Conservation (phyloP, 129 eudicot species). For the Calendula officinalis region DNA sequence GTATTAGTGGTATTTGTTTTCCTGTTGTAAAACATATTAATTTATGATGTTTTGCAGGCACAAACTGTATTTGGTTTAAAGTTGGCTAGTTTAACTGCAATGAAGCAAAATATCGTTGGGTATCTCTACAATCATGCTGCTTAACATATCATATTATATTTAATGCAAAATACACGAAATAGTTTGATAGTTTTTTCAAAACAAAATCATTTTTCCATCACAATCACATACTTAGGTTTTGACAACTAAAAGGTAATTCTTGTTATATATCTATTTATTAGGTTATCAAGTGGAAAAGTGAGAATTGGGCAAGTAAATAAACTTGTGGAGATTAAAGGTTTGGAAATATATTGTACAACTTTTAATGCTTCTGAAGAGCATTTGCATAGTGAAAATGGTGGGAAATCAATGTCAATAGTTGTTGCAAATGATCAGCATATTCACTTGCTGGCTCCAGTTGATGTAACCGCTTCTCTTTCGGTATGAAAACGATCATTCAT, state of each 20-base stretch:
- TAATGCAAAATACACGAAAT: not conserved
- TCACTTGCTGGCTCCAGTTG: slow-evolving; percentile 65
- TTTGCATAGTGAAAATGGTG: slow-evolving; percentile 33
- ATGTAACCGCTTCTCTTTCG: slow-evolving; percentile 73
- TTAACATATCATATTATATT: not conserved
- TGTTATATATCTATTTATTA: slow-evolving; percentile 23
- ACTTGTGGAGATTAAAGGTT: slow-evolving; percentile 70
- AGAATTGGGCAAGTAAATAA: slow-evolving; percentile 81
- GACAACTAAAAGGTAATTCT: slow-evolving; percentile 10
- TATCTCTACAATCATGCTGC: slow-evolving; percentile 33
- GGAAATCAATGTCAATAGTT: slow-evolving; percentile 29
- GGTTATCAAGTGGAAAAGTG: slow-evolving; percentile 53
- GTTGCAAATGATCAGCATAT: slow-evolving; percentile 33
- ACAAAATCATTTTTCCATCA: not conserved
- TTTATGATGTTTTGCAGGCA: slow-evolving; percentile 49
- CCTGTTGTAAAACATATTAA: not conserved
- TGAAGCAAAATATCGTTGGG: slow-evolving; percentile 69
- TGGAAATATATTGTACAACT: slow-evolving; percentile 73
- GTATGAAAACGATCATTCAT: slow-evolving; percentile 37
- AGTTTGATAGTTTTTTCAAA: not conserved
- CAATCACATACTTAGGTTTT: slow-evolving; percentile 11
- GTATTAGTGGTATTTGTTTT: no score
- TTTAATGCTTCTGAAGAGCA: slow-evolving; percentile 32
- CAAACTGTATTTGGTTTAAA: slow-evolving; percentile 67
- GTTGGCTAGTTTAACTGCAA: slow-evolving; percentile 79